Evolutionary conservation across 768 basidiomycete species (phyloP), one percentile per base, ranked within the genome.

Genomic region (Naganishia vaughanmartiniae): DNA sequence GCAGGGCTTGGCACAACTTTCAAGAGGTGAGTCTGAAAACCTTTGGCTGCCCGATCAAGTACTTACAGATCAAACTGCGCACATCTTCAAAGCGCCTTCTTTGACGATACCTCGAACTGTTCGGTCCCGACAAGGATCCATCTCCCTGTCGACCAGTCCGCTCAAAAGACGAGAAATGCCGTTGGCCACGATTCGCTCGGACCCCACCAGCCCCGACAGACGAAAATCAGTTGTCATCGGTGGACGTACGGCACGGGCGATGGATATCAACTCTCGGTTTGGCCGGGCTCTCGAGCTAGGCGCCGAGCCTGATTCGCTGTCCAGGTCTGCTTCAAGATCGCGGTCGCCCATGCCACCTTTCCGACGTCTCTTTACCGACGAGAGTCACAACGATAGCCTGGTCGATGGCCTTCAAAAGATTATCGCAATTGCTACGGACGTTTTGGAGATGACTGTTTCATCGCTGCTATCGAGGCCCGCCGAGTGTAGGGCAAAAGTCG

Each of bases 321-420:
- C 95, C 26, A 90, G 95, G 39, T 96, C 93, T 11, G 93, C 90
- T 24, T 97, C 95, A 24, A 28, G 94, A 55, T 98, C 95, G 6
- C 87, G 93, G 51, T 97, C 96, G 0, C 94, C 93, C 0, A 85
- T 96, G 68, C 68, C 68, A 34, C 30, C 39, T n/a, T n/a, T 54
- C 24, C 56, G 55, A 11, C 46, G 33, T 54, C 24, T 53, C 51
- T 65, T 68, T 36, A 60, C 42, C 31, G 73, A 69, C 28, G 56
- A 69, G n/a, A 33, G 45, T n/a, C 56, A 65, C 24, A 73, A 76
- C 24, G 67, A 73, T 17, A 69, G 66, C 21, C 72, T 77, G 56
- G 73, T 74, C 31, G 73, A 79, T 51, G 74, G 70, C 10, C 85
- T 98, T 39, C 96, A 96, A 80, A 91, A 92, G 73, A 87, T 98